A percentile compares a stretch with the other conserved stretches of the same genome.
phyloP scores from a whole-genome alignment of 2,329 filamentous ascomycete genomes.

The Trichoderma sp. region DNA sequence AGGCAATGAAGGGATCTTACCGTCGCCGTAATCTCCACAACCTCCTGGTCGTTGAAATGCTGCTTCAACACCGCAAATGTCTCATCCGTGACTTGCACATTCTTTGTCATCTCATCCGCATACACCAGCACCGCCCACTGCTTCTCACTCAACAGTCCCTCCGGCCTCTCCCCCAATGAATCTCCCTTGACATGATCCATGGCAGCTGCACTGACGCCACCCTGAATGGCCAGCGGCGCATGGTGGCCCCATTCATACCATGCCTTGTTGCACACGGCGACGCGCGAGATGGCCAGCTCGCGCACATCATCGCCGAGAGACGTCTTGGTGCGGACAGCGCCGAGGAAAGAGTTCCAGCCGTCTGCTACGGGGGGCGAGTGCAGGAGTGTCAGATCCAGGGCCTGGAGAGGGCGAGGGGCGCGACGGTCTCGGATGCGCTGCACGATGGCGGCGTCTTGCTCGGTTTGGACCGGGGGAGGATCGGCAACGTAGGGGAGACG shows the following conservation, averaged over 20 bases:
- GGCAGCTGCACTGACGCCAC: slow-evolving; percentile 52
- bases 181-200: slow-evolving; percentile 44
- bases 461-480: slow-evolving; percentile 44
- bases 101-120: slow-evolving; percentile 79
- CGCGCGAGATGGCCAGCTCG: slow-evolving; percentile 76
- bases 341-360: slow-evolving; percentile 70
- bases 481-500: slow-evolving; percentile 63
- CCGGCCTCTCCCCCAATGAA: slow-evolving; percentile 30
- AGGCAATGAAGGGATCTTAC: slow-evolving; percentile 39
- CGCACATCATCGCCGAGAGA: slow-evolving; percentile 54
- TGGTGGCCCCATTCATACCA: slow-evolving; percentile 87
- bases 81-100: slow-evolving; percentile 64
- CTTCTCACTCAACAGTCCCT: slow-evolving; percentile 52
- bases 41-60: slow-evolving; percentile 64
- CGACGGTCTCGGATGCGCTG: slow-evolving; percentile 63
- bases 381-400: slow-evolving; percentile 72
- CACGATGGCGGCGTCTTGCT: slow-evolving; percentile 56
- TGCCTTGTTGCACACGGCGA: slow-evolving; percentile 75
- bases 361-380: slow-evolving; percentile 72
- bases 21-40: slow-evolving; percentile 78
- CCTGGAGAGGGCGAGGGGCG: slow-evolving; percentile 64
- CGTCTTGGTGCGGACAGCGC: slow-evolving; percentile 57
- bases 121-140: slow-evolving; percentile 70
- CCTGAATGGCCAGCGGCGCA: slow-evolving; percentile 61
- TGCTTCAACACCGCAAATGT: slow-evolving; percentile 62